Conservation (phyloP, 2,329 filamentous ascomycete genomes). For the Geosmithia putterillii region DNA sequence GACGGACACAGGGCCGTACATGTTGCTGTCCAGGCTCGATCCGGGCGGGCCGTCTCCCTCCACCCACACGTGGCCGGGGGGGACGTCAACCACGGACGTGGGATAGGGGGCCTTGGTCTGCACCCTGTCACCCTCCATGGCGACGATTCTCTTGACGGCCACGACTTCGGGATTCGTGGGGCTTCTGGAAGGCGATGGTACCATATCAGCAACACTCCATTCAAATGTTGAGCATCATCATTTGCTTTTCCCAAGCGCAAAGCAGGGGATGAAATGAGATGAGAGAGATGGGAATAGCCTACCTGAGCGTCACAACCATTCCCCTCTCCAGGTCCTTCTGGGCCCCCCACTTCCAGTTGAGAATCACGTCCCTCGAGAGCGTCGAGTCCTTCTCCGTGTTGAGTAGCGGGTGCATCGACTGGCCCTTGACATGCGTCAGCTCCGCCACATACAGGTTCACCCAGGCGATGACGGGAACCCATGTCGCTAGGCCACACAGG, state of each 20-base stretch:
- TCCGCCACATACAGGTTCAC: conserved; percentile 51
- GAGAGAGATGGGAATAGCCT: conserved; percentile 8
- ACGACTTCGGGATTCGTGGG: conserved; percentile 57
- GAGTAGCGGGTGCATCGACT: conserved; percentile 68
- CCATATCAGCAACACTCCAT: no score
- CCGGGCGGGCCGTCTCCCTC: conserved; percentile 73
- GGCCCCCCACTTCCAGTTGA: conserved; percentile 47
- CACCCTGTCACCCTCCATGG: conserved; percentile 67
- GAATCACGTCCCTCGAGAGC: conserved; percentile 38
- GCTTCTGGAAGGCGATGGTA: no score
- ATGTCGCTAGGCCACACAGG: conserved; percentile 42
- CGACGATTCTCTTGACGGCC: conserved; percentile 75
- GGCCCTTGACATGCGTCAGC: conserved; percentile 42
- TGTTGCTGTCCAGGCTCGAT: conserved; percentile 72
- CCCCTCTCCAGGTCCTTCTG: conserved; percentile 50
- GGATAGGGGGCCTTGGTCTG: conserved; percentile 51
- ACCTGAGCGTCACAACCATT: conserved; percentile 65
- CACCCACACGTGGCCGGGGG: conserved; percentile 83
- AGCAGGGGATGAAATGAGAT: background rate
- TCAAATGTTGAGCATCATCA: background rate
- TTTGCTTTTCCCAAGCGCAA: background rate
- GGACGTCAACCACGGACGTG: conserved; percentile 47
- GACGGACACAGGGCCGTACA: conserved; percentile 73
- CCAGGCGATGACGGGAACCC: conserved; percentile 49
- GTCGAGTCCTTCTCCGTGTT: conserved; percentile 53